These are phyloP conservation scores for Ilex paraguariensis DNA, from an alignment of 305 asterid genomes.

Conservation along the genomic window DNA sequence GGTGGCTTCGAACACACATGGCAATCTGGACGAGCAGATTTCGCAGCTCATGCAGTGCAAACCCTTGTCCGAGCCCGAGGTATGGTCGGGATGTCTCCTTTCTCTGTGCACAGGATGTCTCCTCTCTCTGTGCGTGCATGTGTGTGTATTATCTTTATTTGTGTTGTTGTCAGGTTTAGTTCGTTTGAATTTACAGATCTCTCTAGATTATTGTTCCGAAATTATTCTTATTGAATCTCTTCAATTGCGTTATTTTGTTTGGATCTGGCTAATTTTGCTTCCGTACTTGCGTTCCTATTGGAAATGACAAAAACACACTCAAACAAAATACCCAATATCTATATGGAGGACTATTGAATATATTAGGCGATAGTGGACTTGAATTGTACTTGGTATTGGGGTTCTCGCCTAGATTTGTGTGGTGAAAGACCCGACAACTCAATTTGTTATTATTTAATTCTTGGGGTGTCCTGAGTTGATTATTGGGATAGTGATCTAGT, in stretches of 20 bases:
- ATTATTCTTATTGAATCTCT: background rate
- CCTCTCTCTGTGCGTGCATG: background rate
- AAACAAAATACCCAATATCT: too few relatives aligned
- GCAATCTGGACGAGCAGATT: slow-evolving; percentile 93
- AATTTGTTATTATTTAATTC: too few relatives aligned
- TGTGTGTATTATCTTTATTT: background rate
- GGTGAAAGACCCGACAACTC: too few relatives aligned
- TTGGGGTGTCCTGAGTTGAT: too few relatives aligned
- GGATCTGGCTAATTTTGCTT: background rate
- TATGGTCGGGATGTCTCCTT: slow-evolving; percentile 17
- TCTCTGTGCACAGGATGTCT: background rate
- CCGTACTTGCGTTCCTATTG: background rate
- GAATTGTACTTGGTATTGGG: too few relatives aligned
- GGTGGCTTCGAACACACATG: slow-evolving; percentile 65
- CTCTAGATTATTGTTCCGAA: background rate
- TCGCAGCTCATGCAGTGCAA: slow-evolving; percentile 98
- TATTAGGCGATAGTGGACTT: too few relatives aligned
- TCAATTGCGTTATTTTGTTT: background rate
- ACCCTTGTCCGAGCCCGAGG: slow-evolving; percentile 91
- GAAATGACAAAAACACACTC: too few relatives aligned
- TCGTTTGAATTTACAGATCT: background rate
- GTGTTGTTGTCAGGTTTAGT: background rate
- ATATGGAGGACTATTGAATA: too few relatives aligned
- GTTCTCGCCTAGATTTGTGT: too few relatives aligned
- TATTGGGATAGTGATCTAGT: too few relatives aligned